Percentiles rank a stretch among this genome's conserved stretches.
Conservation (phyloP, 441 rosid genomes). For the Theobroma grandiflorum region DNA sequence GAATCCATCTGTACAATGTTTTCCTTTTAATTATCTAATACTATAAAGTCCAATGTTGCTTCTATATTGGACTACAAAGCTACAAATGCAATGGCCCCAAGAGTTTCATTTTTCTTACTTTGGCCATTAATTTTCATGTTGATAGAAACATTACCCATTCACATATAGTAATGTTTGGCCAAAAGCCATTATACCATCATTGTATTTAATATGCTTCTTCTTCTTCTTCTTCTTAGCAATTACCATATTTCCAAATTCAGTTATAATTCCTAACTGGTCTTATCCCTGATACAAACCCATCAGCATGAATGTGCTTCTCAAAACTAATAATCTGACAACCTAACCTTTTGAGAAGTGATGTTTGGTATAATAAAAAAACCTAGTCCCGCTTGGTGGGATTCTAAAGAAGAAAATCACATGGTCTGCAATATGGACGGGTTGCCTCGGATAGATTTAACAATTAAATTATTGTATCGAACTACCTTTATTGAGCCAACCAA, state of each 20-base stretch:
- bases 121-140: no score
- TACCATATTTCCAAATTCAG: not conserved
- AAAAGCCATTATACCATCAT: not conserved
- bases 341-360: not conserved
- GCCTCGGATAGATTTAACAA: constrained; percentile 4
- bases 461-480: not conserved
- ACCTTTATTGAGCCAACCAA: constrained; percentile 45
- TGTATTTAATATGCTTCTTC: not conserved
- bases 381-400: not conserved
- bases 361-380: not conserved
- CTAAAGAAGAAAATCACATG: constrained; percentile 16
- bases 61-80: not conserved
- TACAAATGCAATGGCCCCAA: not conserved
- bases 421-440: constrained; percentile 9
- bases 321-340: not conserved
- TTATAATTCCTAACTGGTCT: not conserved
- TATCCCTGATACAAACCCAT: not conserved
- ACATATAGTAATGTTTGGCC: not conserved
- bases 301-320: not conserved
- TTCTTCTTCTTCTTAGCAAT: not conserved
- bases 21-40: no score
- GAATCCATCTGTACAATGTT: no score
- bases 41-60: not conserved
- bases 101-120: no score
- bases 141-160: no score